Percentiles rank a stretch among this genome's conserved stretches.
Conservation (phyloP, 2,329 filamentous ascomycete species). For the Colletotrichum sp. region DNA sequence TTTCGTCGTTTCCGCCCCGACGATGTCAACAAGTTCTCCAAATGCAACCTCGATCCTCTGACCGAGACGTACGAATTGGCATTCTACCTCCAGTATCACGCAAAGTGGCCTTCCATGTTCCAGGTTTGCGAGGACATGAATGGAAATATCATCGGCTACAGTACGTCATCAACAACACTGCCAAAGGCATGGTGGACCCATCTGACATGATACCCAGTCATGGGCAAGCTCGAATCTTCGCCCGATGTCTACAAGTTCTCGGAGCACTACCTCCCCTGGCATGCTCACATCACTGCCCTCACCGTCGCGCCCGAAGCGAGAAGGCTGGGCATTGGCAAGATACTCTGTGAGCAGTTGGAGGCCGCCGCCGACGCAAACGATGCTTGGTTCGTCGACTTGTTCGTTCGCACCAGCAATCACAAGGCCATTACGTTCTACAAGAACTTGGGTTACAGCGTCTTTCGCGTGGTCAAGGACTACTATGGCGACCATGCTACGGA, state of each 20-base stretch:
- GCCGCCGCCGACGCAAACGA: constrained; percentile 80
- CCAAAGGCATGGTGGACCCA: constrained; percentile 11
- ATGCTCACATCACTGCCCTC: constrained; percentile 95
- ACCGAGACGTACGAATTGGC: constrained; percentile 97
- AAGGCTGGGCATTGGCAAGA: constrained; percentile 84
- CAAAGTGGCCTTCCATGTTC: constrained; percentile 94
- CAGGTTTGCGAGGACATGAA: constrained; percentile 86
- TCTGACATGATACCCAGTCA: constrained; percentile 65
- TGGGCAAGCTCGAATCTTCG: constrained; percentile 94
- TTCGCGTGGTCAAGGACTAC: constrained; percentile 86
- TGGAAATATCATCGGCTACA: constrained; percentile 94
- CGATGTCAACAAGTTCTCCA: constrained; percentile 88
- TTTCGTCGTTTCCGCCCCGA: constrained; percentile 84
- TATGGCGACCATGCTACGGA: constrained; percentile 84
- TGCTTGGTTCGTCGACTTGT: constrained; percentile 95
- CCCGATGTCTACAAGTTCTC: constrained; percentile 76
- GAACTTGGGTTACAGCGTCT: constrained; percentile 91
- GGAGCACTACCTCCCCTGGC: constrained; percentile 96
- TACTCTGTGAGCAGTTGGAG: constrained; percentile 82
- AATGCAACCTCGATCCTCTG: constrained; percentile 92
- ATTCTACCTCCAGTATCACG: constrained; percentile 96
- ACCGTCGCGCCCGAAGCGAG: constrained; percentile 89
- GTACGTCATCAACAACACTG: constrained; percentile 54
- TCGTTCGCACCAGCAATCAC: constrained; percentile 87
- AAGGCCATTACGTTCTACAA: constrained; percentile 89